phyloP scores from a whole-genome alignment of 2,329 filamentous ascomycete species.

The Colletotrichum musicola region DNA sequence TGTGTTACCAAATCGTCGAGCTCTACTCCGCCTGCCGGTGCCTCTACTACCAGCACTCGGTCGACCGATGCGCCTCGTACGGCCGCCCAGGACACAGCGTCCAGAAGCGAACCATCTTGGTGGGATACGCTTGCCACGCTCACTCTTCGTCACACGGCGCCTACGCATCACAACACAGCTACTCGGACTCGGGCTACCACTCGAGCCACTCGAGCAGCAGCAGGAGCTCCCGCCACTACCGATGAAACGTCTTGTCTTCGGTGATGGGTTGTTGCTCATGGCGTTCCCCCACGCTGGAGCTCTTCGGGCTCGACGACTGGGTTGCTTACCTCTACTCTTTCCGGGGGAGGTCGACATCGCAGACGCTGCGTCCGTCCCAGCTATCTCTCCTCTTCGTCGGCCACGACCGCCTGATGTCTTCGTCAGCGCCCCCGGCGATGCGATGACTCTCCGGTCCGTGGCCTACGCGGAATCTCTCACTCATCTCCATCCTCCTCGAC shows the following conservation, averaged over 20 bases:
- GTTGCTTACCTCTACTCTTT: slow-evolving; percentile 63
- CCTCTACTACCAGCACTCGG: slow-evolving; percentile 87
- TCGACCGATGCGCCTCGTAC: slow-evolving; percentile 84
- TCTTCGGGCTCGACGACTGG: slow-evolving; percentile 61
- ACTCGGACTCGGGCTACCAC: slow-evolving; percentile 68
- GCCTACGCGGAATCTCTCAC: slow-evolving; percentile 6
- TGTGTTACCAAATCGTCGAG: slow-evolving; percentile 92
- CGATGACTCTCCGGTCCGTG: slow-evolving; percentile 21
- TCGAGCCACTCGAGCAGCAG: slow-evolving; percentile 61
- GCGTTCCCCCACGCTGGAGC: slow-evolving; percentile 55
- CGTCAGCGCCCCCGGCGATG: slow-evolving; percentile 49
- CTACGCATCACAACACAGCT: slow-evolving; percentile 55
- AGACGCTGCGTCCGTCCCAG: slow-evolving; percentile 58
- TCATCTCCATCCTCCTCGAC: slow-evolving; percentile 14
- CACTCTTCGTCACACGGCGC: slow-evolving; percentile 60
- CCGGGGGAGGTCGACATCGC: slow-evolving; percentile 49
- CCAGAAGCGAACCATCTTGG: slow-evolving; percentile 81
- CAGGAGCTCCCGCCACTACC: slow-evolving; percentile 57
- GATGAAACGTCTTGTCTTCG: slow-evolving; percentile 69
- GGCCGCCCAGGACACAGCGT: slow-evolving; percentile 79
- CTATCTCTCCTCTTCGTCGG: slow-evolving; percentile 63
- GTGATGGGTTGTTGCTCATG: slow-evolving; percentile 58
- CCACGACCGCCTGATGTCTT: slow-evolving; percentile 56
- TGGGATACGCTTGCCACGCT: slow-evolving; percentile 81
- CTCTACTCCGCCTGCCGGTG: slow-evolving; percentile 89